Percentiles rank a stretch among this genome's conserved stretches.
phyloP scores from a whole-genome alignment of 2,329 filamentous ascomycete genomes.

The Bipolaris cookei region DNA sequence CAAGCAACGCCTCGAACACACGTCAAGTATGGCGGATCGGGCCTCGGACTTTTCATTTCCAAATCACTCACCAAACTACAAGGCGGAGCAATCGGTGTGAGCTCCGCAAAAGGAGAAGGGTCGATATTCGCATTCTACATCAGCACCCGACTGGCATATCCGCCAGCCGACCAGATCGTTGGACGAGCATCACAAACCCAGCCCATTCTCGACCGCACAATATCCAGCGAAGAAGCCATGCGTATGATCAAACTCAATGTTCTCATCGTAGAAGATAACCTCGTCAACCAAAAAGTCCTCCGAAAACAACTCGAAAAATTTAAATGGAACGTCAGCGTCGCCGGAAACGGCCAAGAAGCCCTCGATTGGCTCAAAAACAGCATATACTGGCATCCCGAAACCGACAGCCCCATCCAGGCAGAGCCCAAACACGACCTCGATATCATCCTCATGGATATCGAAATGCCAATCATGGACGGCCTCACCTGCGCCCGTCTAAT shows the following conservation, averaged over 20 bases:
- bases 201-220: slow-evolving; percentile 13
- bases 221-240: slow-evolving; percentile 33
- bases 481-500: slow-evolving; percentile 39
- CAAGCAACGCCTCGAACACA: slow-evolving; percentile 43
- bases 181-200: slow-evolving; percentile 7
- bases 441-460: slow-evolving; percentile 43
- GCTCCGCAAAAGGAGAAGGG: slow-evolving; percentile 40
- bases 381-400: slow-evolving; percentile 28
- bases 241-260: slow-evolving; percentile 29
- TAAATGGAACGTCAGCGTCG: slow-evolving; percentile 47
- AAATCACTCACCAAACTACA: slow-evolving; percentile 39
- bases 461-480: slow-evolving; percentile 47
- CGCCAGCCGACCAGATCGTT: slow-evolving; percentile 12
- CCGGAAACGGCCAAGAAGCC: slow-evolving; percentile 49
- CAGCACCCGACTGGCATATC: slow-evolving; percentile 29
- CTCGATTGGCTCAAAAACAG: slow-evolving; percentile 45
- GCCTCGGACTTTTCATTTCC: slow-evolving; percentile 54
- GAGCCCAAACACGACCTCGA: slow-evolving; percentile 21
- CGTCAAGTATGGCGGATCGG: slow-evolving; percentile 51
- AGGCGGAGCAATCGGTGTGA: slow-evolving; percentile 54
- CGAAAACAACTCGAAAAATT: slow-evolving; percentile 48
- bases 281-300: slow-evolving; percentile 52
- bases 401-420: neutral
- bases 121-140: slow-evolving; percentile 54
- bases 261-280: slow-evolving; percentile 49